Base-by-base conservation (phyloP, 441 rosid genomes). In the Gossypium aridum region DNA sequence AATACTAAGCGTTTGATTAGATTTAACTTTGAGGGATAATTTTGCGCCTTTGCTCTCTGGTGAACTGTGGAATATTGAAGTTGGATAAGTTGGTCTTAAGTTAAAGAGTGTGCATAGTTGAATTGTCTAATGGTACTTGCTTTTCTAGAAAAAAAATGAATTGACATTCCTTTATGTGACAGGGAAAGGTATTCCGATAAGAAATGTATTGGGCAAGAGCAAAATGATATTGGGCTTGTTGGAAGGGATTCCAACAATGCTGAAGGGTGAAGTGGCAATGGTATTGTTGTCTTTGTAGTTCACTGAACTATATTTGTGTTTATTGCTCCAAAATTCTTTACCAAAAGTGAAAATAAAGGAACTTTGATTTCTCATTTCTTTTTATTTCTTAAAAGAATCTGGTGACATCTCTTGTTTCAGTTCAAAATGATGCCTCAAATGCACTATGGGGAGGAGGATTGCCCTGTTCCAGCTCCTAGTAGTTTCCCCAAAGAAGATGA, bases 261-360 rank as follows among this genome's bases (percentile, higher is more conserved):
- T 85, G 75, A 94, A 85, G 96, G 95, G 92, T 74, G 98, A 94
- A 92, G 90, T 92, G 70, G 92, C 99, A 4, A 90, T 92, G 98
- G 98, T 94, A 92, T 73, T 78, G 23, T 73, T 78, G 23, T 62
- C 74, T 55, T 73, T 14, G 71, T 4, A 56, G 31, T 17, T 75
- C 76, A 70, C 69, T 2, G 64, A 60, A 23, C 37, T 26, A 20
- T 70, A 16, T 72, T 47, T 61, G 7, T 55, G 34, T 53, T 25
- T 54, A 22, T 6, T 6, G 17, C 39, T 72, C 39, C 71, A 7
- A 23, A 49, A 20, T 23, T 20, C 55, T 23, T 45, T 3, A 45
- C 54, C 23, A 43, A 39, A 12, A 65, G 31, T 4, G 13, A 65
- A 43, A 64, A 23, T 13, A 22, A 64, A 9, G 57, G 12, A 47